Percentiles rank a stretch among this genome's conserved stretches.
Conservation (phyloP, 2,329 filamentous ascomycete genomes). For the Aspergillus pseudoglaucus region DNA sequence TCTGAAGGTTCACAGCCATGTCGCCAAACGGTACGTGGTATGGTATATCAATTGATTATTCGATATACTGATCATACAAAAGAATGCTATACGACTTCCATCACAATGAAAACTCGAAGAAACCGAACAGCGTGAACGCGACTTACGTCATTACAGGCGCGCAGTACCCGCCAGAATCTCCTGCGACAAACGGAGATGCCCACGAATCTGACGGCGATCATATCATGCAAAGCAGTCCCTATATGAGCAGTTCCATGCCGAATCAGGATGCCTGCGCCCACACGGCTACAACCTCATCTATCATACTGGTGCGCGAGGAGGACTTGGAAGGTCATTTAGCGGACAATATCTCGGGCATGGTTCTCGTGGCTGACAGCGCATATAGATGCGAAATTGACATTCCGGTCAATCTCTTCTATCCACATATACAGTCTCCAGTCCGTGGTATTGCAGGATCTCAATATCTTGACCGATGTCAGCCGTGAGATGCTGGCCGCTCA, state of each 20-base stretch:
- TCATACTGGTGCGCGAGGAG: constrained; percentile 67
- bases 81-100: constrained; percentile 89
- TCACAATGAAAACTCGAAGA: constrained; percentile 66
- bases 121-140: constrained; percentile 69
- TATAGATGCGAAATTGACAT: constrained; percentile 60
- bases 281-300: constrained; percentile 48
- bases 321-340: constrained; percentile 55
- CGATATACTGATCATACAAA: constrained; percentile 2
- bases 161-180: constrained; percentile 39
- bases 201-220: constrained; percentile 50
- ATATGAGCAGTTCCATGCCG: constrained; percentile 61
- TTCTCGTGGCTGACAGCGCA: not conserved
- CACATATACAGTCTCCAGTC: constrained; percentile 83
- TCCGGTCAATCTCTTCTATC: constrained; percentile 67
- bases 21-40: constrained; percentile 71
- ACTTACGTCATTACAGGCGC: constrained; percentile 83
- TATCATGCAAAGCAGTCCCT: constrained; percentile 58
- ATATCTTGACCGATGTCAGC: constrained; percentile 63
- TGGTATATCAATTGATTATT: not conserved
- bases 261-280: constrained; percentile 47
- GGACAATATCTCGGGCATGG: not conserved
- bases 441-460: constrained; percentile 63
- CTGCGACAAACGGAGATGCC: constrained; percentile 32
- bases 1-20: constrained; percentile 75
- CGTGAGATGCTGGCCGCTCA: constrained; percentile 55